Base-by-base conservation (phyloP, 225 moss, liverwort and hornwort genomes). In the Pseudisothecium myosuroides region DNA sequence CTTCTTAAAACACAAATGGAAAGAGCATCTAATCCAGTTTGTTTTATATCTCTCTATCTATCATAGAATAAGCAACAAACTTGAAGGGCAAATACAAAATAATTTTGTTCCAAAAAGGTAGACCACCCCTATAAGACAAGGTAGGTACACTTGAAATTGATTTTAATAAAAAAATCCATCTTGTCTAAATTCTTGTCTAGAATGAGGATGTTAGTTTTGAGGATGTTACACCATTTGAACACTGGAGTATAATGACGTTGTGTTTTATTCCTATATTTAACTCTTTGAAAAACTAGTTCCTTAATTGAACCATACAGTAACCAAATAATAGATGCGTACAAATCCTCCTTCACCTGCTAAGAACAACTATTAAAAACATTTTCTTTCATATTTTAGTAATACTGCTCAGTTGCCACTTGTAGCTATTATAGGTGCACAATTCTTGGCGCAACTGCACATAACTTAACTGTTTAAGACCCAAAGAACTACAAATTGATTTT, bases 261-360 rank as follows among this genome's bases (percentile, higher is more conserved):
- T 69, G 7, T 68, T 0, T 39, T 69, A 23, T 7, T 12, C 6
- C 7, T 39, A 22, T n/a, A 7, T 39, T 23, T 12, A 39, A 13
- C 7, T 4, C 1, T 12, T 68, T 68, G 12, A 7, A n/a, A n/a
- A 22, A 69, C 6, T 12, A 1, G 1, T 68, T n/a, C 21, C 1
- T 11, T 11, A 20, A 20, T 6, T 68, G 2, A 68, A 68, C 3
- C 1, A 22, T n/a, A 12, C 21, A 67, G n/a, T 21, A 4, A 39
- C 11, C 2, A 23, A 21, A 69, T 13, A 39, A 39, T n/a, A 1
- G 1, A 69, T 69, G 39, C 3, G 4, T 37, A 5, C 68, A 68
- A n/a, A 37, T 67, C 11, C 0, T 37, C 11, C 20, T 18, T 36
- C 0, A 3, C 5, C 3, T 67, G 4, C 21, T 6, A 67, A 17